These are phyloP conservation scores for Venturia nashicola DNA, from an alignment of 2,329 filamentous ascomycete species.

Conservation along the genomic window DNA sequence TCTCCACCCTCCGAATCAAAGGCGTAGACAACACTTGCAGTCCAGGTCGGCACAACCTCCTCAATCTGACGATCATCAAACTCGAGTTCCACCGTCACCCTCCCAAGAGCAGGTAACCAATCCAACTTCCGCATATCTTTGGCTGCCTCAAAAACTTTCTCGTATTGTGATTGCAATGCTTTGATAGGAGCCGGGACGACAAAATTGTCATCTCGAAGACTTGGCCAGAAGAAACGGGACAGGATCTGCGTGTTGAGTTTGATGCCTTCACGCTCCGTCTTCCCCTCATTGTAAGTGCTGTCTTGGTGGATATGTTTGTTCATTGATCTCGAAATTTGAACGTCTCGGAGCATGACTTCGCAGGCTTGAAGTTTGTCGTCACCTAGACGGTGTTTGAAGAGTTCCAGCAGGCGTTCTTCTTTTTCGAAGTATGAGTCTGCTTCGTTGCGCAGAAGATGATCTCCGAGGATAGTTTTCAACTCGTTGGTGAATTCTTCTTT, in stretches of 20 bases:
- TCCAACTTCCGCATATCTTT: constrained; percentile 78
- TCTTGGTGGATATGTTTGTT: constrained; percentile 50
- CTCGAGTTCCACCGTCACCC: constrained; percentile 68
- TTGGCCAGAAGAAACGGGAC: constrained; percentile 88
- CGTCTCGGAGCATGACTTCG: constrained; percentile 94
- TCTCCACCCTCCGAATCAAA: constrained; percentile 41
- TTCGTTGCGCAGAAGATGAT: constrained; percentile 57
- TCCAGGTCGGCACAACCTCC: constrained; percentile 67
- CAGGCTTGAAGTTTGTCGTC: constrained; percentile 79
- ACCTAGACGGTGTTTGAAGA: constrained; percentile 81
- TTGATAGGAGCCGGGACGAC: constrained; percentile 46
- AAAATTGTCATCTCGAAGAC: constrained; percentile 59
- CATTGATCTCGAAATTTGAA: constrained; percentile 67
- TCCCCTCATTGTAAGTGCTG: not conserved
- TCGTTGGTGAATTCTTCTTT: constrained; percentile 93
- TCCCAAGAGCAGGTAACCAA: constrained; percentile 75
- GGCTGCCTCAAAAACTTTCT: constrained; percentile 61
- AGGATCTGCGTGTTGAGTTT: constrained; percentile 50
- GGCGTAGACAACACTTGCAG: constrained; percentile 76
- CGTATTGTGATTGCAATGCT: constrained; percentile 57
- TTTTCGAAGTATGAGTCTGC: constrained; percentile 53
- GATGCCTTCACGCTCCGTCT: not conserved
- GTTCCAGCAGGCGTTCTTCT: constrained; percentile 63
- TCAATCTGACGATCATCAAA: constrained; percentile 67
- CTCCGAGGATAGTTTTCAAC: constrained; percentile 78